A percentile compares a stretch with the other conserved stretches of the same genome.
These are phyloP conservation scores for Tympanopsis confertula DNA, from an alignment of 2,329 filamentous ascomycete genomes.

Conservation along the genomic window DNA sequence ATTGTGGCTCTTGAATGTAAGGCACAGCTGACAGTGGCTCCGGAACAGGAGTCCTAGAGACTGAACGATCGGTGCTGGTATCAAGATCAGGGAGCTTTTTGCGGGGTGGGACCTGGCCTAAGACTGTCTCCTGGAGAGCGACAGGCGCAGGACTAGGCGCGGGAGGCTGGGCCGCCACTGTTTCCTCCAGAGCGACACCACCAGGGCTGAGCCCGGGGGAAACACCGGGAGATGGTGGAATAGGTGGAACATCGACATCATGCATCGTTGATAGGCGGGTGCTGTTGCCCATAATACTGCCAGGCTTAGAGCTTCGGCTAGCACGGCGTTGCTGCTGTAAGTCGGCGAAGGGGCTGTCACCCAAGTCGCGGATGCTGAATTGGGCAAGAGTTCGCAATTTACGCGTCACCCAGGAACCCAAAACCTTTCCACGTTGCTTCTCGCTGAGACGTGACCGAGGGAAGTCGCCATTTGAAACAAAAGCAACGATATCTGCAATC, in stretches of 20 bases:
- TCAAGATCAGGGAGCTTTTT: not conserved
- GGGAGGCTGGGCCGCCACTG: not conserved
- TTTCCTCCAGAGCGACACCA: too few species aligned
- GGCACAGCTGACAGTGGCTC: too few species aligned
- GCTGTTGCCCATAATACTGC: conserved; percentile 1
- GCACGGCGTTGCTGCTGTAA: not conserved
- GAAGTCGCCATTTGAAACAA: conserved; percentile 89
- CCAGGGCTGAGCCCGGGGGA: too few species aligned
- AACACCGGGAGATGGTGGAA: not conserved
- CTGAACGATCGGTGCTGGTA: too few species aligned
- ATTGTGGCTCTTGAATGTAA: too few species aligned
- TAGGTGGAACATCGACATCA: not conserved
- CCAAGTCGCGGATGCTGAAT: conserved; percentile 75
- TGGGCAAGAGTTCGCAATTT: conserved; percentile 95
- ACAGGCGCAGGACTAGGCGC: not conserved
- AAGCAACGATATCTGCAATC: conserved; percentile 92
- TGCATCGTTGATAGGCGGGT: not conserved
- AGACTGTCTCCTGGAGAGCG: not conserved
- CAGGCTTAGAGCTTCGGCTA: not conserved
- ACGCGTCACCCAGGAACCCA: conserved; percentile 92
- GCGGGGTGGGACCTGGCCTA: not conserved
- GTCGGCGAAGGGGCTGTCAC: not conserved
- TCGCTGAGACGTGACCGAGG: conserved; percentile 86
- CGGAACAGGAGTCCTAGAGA: too few species aligned
- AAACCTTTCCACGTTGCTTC: conserved; percentile 93